Evolutionary conservation across 805 yeast species (phyloP), one percentile per base, ranked within the genome.

Genomic region (Nakazawaea ernobii): DNA sequence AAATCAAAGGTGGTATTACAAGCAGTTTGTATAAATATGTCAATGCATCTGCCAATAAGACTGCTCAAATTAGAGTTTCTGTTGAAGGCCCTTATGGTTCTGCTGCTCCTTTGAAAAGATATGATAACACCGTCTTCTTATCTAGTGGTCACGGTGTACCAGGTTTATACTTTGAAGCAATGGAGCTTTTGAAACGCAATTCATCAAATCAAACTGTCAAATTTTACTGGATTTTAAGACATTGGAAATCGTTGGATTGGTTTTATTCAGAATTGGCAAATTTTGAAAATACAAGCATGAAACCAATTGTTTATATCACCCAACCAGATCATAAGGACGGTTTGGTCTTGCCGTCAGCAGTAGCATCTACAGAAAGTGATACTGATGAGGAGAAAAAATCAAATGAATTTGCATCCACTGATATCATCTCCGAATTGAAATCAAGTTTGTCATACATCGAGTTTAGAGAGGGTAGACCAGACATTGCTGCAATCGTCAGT

Each of bases 11-110:
- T 15, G 74, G 73, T 42, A 56, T 67, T 48, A 63, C 70, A 20
- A 59, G 56, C 49, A 43, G 55, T 7, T 50, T 65, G 35, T 58
- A 54, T 46, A 49, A 59, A 37, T 53, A 55, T 44, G 48, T 65
- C 39, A 35, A 51, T 38, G 46, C 49, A 8, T 53, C 53, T 30
- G 61, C 62, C 1, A 65, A 51, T 47, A 63, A 44, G 32, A 48
- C 56, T 50, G 61, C 63, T 39, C 40, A 51, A 47, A 58, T 70
- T 46, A 66, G 66, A 53, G 70, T 77, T 14, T 65, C 71, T 28
- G 58, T 80, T 10, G 88, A 82, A 57, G 88, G 88, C 0, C 83
- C 86, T 3, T 82, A 82, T 55, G 87, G 87, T 1, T 60, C 62
- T 17, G 57, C 58, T 13, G 56, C 68, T 2, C 73, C 74, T 27